A percentile compares a stretch with the other conserved stretches of the same genome.
phyloP scores from a whole-genome alignment of 371 early-diverging fungal species.

The Haplosporangium sp. region DNA sequence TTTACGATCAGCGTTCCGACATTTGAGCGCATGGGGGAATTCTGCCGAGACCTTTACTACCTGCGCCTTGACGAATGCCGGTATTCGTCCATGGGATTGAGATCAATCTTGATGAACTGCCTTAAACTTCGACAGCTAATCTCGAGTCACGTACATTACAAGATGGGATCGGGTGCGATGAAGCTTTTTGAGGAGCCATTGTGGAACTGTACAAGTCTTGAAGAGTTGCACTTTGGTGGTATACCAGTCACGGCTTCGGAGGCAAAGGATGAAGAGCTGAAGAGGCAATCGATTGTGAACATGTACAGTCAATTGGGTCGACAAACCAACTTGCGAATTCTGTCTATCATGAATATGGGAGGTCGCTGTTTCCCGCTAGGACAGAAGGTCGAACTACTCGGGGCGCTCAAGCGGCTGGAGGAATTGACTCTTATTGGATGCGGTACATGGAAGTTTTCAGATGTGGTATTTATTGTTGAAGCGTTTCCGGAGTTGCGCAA shows the following conservation, averaged over 20 bases:
- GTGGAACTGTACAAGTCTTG: slow-evolving; percentile 3
- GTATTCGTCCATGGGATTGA: not conserved
- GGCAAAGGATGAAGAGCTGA: not conserved
- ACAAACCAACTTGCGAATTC: too few relatives aligned
- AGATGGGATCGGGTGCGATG: not conserved
- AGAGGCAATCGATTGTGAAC: too few relatives aligned
- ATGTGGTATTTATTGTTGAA: slow-evolving; percentile 14
- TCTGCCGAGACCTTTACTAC: not conserved
- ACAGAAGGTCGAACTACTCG: not conserved
- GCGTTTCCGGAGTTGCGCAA: slow-evolving; percentile 11
- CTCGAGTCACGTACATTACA: too few relatives aligned
- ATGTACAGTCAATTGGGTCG: too few relatives aligned
- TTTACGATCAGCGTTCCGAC: not conserved
- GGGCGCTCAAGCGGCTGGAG: not conserved
- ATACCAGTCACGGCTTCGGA: too few relatives aligned
- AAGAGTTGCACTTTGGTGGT: not conserved
- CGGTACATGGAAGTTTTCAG: slow-evolving; percentile 12
- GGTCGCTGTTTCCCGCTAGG: not conserved
- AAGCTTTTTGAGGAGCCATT: not conserved
- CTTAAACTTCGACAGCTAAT: not conserved
- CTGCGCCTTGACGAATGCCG: not conserved
- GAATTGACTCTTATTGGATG: slow-evolving; percentile 1
- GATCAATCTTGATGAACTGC: not conserved
- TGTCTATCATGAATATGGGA: too few relatives aligned
- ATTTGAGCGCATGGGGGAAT: not conserved